A percentile compares a stretch with the other conserved stretches of the same genome.
phyloP scores from a whole-genome alignment of 2,329 filamentous ascomycete species.

The Chrysoporthe deuterocubensis region DNA sequence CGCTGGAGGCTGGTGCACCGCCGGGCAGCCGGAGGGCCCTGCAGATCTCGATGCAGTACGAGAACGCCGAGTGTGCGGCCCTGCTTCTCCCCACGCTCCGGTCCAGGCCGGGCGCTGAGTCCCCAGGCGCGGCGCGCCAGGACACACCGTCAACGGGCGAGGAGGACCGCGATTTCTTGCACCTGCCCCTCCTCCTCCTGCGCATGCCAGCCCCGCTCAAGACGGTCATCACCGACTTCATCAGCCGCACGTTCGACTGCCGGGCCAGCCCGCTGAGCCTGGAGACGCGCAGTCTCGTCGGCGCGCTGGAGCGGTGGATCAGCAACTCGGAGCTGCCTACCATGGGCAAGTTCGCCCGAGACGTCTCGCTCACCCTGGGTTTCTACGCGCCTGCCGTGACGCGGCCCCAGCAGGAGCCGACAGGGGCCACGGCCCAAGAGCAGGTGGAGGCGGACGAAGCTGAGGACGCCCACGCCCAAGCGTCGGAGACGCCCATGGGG shows the following conservation, averaged over 20 bases:
- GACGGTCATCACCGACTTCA: slow-evolving; percentile 52
- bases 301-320: slow-evolving; percentile 57
- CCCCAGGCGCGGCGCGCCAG: background rate
- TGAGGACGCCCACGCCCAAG: slow-evolving; percentile 14
- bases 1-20: slow-evolving; percentile 20
- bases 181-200: slow-evolving; percentile 57
- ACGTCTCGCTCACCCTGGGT: slow-evolving; percentile 55
- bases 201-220: slow-evolving; percentile 61
- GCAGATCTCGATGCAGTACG: slow-evolving; percentile 55
- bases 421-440: background rate
- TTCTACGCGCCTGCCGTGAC: slow-evolving; percentile 47
- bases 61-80: slow-evolving; percentile 55
- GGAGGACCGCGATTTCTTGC: slow-evolving; percentile 43
- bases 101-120: slow-evolving; percentile 6
- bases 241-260: slow-evolving; percentile 60
- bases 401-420: background rate
- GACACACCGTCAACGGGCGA: background rate
- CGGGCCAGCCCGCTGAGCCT: slow-evolving; percentile 55
- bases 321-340: slow-evolving; percentile 41
- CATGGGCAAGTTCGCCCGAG: slow-evolving; percentile 44
- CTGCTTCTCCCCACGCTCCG: slow-evolving; percentile 50
- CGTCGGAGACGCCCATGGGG: slow-evolving; percentile 33
- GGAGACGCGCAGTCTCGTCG: slow-evolving; percentile 54
- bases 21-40: slow-evolving; percentile 41
- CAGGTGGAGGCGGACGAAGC: slow-evolving; percentile 21